These are phyloP conservation scores for Yueomyces sinensis DNA, from an alignment of 805 yeast genomes.

Conservation along the genomic window DNA sequence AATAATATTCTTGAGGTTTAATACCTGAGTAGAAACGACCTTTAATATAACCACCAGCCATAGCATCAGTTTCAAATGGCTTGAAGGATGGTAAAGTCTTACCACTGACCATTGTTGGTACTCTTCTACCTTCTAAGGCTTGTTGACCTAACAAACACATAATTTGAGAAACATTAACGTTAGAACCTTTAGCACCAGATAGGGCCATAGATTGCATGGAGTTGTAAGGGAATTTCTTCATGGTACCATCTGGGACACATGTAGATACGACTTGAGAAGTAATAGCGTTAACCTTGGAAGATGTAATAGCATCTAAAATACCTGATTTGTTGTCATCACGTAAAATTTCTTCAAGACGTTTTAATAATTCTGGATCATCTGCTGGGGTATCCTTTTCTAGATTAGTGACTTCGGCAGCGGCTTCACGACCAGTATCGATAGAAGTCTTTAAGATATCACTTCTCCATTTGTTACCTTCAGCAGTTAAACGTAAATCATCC, in stretches of 20 bases:
- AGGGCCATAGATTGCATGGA: conserved; percentile 99
- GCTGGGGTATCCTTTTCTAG: conserved; percentile 38
- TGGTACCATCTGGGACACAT: conserved; percentile 94
- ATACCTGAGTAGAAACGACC: conserved; percentile 97
- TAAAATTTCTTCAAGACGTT: conserved; percentile 84
- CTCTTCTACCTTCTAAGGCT: conserved; percentile 98
- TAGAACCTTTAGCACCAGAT: conserved; percentile 98
- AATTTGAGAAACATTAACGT: conserved; percentile 96
- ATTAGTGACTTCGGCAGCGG: conserved; percentile 91
- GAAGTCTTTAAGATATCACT: conserved; percentile 65
- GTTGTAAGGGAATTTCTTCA: conserved; percentile 89
- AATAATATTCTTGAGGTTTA: conserved; percentile 95
- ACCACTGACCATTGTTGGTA: conserved; percentile 98
- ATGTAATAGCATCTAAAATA: conserved; percentile 89
- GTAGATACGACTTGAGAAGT: conserved; percentile 89
- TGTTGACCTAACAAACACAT: conserved; percentile 99
- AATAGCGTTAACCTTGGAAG: conserved; percentile 79
- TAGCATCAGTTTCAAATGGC: conserved; percentile 91
- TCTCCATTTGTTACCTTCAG: conserved; percentile 86
- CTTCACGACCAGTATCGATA: conserved; percentile 72
- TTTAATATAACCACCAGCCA: conserved; percentile 97
- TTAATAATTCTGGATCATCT: conserved; percentile 64
- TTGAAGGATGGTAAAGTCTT: conserved; percentile 93
- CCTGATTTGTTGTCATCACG: conserved; percentile 90
- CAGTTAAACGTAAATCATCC: conserved; percentile 92